Conservation (phyloP, 306 rosid species). For the Vigna nakashimae region DNA sequence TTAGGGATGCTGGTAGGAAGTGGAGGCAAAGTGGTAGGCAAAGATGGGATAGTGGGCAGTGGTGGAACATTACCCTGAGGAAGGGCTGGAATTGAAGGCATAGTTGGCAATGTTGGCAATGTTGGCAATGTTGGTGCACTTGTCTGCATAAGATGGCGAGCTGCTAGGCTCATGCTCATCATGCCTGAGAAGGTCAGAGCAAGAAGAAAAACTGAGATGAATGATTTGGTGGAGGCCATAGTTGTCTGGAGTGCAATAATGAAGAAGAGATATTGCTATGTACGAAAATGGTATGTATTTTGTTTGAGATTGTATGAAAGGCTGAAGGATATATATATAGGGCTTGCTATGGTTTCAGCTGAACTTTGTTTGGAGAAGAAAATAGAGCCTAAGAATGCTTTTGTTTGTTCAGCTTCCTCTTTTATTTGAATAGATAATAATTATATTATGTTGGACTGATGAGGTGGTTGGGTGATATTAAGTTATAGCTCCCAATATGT, state of each 20-base stretch:
- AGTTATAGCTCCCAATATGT: slow-evolving; percentile 23
- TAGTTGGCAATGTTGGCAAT: too few species aligned
- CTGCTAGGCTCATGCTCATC: slow-evolving; percentile 33
- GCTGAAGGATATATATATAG: slow-evolving; percentile 35
- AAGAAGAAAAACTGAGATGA: slow-evolving; percentile 36
- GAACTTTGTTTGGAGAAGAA: slow-evolving; percentile 13
- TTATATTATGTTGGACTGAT: not conserved
- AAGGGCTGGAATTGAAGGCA: slow-evolving; percentile 24
- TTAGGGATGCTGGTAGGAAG: slow-evolving; percentile 39
- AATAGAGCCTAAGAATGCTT: not conserved
- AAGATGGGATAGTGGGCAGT: slow-evolving; percentile 35
- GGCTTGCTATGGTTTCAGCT: not conserved
- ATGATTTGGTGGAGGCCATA: slow-evolving; percentile 34
- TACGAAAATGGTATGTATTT: not conserved
- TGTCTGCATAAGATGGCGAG: slow-evolving; percentile 50
- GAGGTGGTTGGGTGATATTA: not conserved
- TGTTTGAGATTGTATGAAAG: slow-evolving; percentile 32
- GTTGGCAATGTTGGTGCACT: slow-evolving; percentile 24
- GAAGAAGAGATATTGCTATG: not conserved
- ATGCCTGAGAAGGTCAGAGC: slow-evolving; percentile 38
- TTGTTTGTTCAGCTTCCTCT: slow-evolving; percentile 45
- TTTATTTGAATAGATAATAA: slow-evolving; percentile 5
- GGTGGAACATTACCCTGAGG: slow-evolving; percentile 36
- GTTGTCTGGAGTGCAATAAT: slow-evolving; percentile 3
- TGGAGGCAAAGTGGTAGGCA: slow-evolving; percentile 10